phyloP scores from a whole-genome alignment of 169 alveolate species.

The Neospora caninum region DNA sequence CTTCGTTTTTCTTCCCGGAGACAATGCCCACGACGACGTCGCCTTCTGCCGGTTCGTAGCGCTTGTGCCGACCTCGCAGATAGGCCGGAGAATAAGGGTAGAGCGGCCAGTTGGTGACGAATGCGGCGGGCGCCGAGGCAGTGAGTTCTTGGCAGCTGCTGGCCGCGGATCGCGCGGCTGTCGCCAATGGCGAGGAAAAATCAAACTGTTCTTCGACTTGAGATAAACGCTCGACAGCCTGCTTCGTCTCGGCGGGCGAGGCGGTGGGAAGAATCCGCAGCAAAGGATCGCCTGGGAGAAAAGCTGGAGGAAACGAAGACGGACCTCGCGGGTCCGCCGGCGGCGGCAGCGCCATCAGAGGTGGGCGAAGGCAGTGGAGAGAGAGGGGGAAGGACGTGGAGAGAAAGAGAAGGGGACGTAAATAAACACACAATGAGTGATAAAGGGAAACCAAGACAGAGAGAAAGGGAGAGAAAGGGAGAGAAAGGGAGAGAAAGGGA shows the following conservation, averaged over 20 bases:
- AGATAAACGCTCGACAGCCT: not conserved
- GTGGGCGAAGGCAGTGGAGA: not conserved
- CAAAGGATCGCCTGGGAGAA: not conserved
- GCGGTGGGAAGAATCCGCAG: not conserved
- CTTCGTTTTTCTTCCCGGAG: conserved; percentile 39
- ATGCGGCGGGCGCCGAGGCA: not conserved
- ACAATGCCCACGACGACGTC: conserved; percentile 59
- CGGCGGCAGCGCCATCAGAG: not conserved
- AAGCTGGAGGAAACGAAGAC: not conserved
- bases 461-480: not conserved
- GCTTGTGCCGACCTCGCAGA: not conserved
- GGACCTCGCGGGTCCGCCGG: not conserved
- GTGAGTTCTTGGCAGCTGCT: not conserved
- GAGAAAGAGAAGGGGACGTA: not conserved
- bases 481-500: not conserved
- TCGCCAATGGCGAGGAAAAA: not conserved
- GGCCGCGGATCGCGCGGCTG: not conserved
- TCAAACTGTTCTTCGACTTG: not conserved
- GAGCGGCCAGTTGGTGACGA: not conserved
- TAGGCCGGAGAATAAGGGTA: not conserved
- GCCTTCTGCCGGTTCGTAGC: conserved; percentile 59
- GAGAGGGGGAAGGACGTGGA: not conserved
- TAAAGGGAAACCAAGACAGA: not conserved
- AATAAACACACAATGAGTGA: not conserved
- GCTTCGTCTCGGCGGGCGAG: not conserved